Base-by-base conservation (phyloP, 352 stramenopile species). In the Globisporangium nagaii region DNA sequence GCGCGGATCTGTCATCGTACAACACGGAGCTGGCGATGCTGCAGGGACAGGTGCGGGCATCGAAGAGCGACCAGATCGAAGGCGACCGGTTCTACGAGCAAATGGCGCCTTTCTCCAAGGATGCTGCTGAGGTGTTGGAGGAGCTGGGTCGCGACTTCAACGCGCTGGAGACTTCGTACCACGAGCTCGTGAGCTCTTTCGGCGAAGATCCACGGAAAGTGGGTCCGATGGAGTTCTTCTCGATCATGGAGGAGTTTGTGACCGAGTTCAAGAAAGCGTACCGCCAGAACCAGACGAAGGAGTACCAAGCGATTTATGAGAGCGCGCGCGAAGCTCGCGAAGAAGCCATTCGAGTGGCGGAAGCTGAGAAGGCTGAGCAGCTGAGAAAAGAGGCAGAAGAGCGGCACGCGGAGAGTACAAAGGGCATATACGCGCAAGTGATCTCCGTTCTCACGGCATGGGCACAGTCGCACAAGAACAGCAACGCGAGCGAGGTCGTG, bases 181-280 rank as follows among this genome's bases (percentile, higher is more conserved):
- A 89, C 45, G 84, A 92, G 36, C 60, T 94, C 20, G 65, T 94
- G 35, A 75, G 65, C n/a, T 91, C 84, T 1, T 93, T 94, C 57
- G 84, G 84, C 22, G 84, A 94, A 56, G 84, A 94, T 43, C 74
- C 84, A 12, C 69, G 82, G 2, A 94, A 91, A 47, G 68, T 92
- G 47, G 79, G 82, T 2, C 79, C 84, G 2, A 90, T 86, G 58
- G 81, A 92, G 22, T 94, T 93, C 49, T 94, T 94, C 42, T 67
- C 71, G 12, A 87, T 91, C 49, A 22, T 94, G 40, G 78, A 93
- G 44, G 80, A 93, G 49, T 94, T 94, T 52, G 75, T 90, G 35
- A 84, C 65, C 1, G 84, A 92, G 45, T 90, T 94, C 57, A 94
- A 94, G 65, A 94, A 94, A 55, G 84, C 84, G 0, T 94, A 91